phyloP scores from a whole-genome alignment of 495 filamentous ascomycete species.

The Penicillium lividum region DNA sequence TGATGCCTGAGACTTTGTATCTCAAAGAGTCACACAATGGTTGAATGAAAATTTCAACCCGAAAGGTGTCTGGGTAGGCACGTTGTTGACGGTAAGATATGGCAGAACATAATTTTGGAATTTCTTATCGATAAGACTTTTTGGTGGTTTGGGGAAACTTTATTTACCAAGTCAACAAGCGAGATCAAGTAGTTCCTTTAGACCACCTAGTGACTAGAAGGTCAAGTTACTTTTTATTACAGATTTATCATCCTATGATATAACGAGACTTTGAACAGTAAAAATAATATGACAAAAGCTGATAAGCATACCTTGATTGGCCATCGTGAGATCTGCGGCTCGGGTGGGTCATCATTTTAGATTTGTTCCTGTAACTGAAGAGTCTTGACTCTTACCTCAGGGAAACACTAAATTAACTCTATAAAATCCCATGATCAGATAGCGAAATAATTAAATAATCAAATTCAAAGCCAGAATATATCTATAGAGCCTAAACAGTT shows the following conservation, averaged over 20 bases:
- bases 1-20: slow-evolving; percentile 1
- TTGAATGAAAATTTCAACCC: slow-evolving; percentile 12
- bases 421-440: too few species aligned
- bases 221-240: too few species aligned
- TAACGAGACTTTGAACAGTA: neutral
- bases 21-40: neutral
- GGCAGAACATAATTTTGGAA: slow-evolving; percentile 10
- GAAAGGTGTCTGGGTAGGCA: slow-evolving; percentile 4
- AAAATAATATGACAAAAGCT: neutral
- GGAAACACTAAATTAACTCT: too few species aligned
- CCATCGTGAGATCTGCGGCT: neutral
- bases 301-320: neutral
- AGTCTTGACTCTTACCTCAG: too few species aligned
- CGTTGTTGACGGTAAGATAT: slow-evolving; percentile 9
- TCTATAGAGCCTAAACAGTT: too few species aligned
- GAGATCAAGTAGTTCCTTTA: neutral
- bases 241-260: neutral
- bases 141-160: neutral
- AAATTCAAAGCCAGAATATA: too few species aligned
- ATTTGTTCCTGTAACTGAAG: too few species aligned
- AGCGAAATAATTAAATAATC: too few species aligned
- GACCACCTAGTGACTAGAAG: neutral
- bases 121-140: slow-evolving; percentile 6
- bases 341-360: neutral
- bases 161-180: neutral